Conservation (phyloP, 148 eudicot genomes). For the Bassia scoparia region DNA sequence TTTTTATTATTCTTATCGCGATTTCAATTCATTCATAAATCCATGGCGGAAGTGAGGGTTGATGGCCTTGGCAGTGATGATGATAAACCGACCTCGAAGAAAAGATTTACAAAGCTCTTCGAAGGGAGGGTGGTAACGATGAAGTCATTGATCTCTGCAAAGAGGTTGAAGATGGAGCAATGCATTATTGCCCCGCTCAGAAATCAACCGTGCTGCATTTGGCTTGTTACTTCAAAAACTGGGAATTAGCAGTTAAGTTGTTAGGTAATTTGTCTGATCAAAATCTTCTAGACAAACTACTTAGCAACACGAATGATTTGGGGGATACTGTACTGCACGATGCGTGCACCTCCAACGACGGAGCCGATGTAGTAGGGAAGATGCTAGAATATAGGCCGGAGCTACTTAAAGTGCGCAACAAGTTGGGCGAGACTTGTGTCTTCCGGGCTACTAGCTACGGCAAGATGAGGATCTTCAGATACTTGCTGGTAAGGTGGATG, state of each 20-base stretch:
- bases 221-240: constrained; percentile 1
- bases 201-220: constrained; percentile 7
- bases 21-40: too few species aligned
- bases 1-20: too few species aligned
- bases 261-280: background rate
- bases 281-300: background rate
- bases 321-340: constrained; percentile 8
- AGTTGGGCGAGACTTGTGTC: constrained; percentile 8
- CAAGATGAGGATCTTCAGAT: background rate
- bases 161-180: background rate
- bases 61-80: too few species aligned
- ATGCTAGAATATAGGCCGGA: constrained; percentile 5
- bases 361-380: background rate
- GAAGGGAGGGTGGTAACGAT: too few species aligned
- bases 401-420: background rate
- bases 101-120: too few species aligned
- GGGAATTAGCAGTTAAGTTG: constrained; percentile 6
- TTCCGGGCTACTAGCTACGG: constrained; percentile 18
- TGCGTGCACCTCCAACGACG: constrained; percentile 10
- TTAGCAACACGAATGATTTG: background rate
- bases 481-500: background rate
- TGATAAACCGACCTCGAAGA: too few species aligned
- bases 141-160: constrained; percentile 7
- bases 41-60: too few species aligned
- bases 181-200: constrained; percentile 7